Percentiles rank a stretch among this genome's conserved stretches.
phyloP scores from a whole-genome alignment of 2,329 filamentous ascomycete genomes.

The Graphiopsis chlorocephala region DNA sequence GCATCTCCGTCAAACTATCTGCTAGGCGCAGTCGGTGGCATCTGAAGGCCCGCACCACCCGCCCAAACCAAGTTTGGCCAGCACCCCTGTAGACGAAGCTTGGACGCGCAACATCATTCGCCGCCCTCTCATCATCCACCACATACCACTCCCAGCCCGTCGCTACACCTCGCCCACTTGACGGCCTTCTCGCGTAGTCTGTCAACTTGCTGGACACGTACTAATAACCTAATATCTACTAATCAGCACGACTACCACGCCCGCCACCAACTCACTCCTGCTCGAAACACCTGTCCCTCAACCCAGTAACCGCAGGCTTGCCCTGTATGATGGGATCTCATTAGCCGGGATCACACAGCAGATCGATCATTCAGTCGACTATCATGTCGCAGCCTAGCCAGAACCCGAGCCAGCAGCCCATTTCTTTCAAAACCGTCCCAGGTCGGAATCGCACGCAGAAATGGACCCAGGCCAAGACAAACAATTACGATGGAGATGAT shows the following conservation, averaged over 20 bases:
- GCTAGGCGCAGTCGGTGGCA: neutral
- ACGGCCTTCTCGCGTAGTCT: neutral
- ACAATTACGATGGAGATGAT: slow-evolving; percentile 88
- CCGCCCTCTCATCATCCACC: neutral
- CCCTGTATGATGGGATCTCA: slow-evolving; percentile 4
- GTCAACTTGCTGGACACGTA: neutral
- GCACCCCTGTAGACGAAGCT: slow-evolving; percentile 4
- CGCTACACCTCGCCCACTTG: neutral
- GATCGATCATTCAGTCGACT: neutral
- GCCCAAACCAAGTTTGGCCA: neutral
- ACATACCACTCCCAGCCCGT: neutral
- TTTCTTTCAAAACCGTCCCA: slow-evolving; percentile 78
- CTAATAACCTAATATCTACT: slow-evolving; percentile 7
- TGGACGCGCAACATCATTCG: slow-evolving; percentile 2
- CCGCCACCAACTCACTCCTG: neutral
- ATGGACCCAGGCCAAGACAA: slow-evolving; percentile 86
- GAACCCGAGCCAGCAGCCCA: slow-evolving; percentile 36
- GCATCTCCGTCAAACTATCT: neutral
- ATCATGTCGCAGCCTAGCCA: slow-evolving; percentile 24
- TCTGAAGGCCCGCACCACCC: neutral
- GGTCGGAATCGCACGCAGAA: slow-evolving; percentile 88
- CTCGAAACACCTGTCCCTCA: neutral
- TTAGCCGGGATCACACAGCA: slow-evolving; percentile 1
- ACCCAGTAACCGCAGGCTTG: neutral
- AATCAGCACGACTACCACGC: neutral